Evolutionary conservation across 768 basidiomycete genomes (phyloP), one percentile per base, ranked within the genome.

Genomic region (Myochromella boudieri): DNA sequence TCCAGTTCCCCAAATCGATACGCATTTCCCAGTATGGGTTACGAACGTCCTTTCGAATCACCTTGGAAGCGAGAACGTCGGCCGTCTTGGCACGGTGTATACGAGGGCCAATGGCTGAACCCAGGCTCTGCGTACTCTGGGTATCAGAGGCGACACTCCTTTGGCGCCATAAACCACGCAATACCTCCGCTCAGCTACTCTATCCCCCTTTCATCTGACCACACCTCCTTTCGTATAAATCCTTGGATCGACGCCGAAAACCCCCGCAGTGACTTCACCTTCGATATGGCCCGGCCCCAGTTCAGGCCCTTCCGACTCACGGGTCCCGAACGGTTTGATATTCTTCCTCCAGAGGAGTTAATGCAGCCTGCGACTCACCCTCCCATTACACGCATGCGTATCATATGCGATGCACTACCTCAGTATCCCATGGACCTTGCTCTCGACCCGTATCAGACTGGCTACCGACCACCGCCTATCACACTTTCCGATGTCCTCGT

Each of bases 371-470:
- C 82, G 14, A 82, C 81, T 6, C 68, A 78, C 53, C 85, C 85
- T 0, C 61, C 74, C 0, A 60, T 80, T 38, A 74, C 71, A 8
- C 70, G 66, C 27, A 72, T 87, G 54, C 71, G 75, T n/a, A 80
- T 88, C 56, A 57, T 72, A 1, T 80, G 77, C 56, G 81, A 86
- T 42, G 52, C 57, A 12, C 68, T 84, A 39, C 78, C 81, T 0
- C 56, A 75, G n/a, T 87, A 84, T 84, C 77, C 81, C 11, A 70
- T 86, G 42, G 72, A 77, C 46, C 60, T 87, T 39, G 65, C 72
- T 36, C 71, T 68, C 53, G 64, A 67, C 9, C 50, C 65, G 7
- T 39, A 48, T 33, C 57, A 34, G 58, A 52, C 37, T 48, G 49
- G 64, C 37, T 60, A 53, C 47, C 61, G 37, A 42, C 45, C 56